Base-by-base conservation (phyloP, 768 basidiomycete species). In the Boletus eberwhitei region DNA sequence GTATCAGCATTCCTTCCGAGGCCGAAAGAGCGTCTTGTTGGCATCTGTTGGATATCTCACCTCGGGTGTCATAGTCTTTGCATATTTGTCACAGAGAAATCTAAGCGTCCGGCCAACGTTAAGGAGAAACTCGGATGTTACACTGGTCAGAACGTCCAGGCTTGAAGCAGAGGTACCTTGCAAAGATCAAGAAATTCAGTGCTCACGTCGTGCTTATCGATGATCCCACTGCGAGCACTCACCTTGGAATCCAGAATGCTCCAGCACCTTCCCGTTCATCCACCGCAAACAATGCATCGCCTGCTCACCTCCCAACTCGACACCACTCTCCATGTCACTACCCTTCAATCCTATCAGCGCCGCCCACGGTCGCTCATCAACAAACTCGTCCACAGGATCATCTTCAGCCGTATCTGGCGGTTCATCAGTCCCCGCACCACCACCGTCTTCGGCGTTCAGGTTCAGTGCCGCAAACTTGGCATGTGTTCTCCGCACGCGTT, bases 181-280 rank as follows among this genome's bases (percentile, higher is more conserved):
- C 8, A 22, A 52, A 45, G n/a, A 29, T 24, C 40, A 41, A 40
- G 36, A 41, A n/a, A 21, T 47, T 67, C 47, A 57, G 52, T 16
- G 6, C 32, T 12, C 44, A 29, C 14, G n/a, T 34, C 31, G 42
- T 26, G 31, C 37, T 31, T 8, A 12, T 37, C 16, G 21, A 39
- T 5, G 34, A 42, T 5, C 37, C 26, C 34, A 21, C 51, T 31
- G 32, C 38, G 21, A 40, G 16, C 53, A 72, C 84, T 53, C 53
- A 88, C 93, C 91, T 78, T 97, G 95, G 64, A 97, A 97, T 2
- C 94, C 94, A 45, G 80, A 78, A 75, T 97, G 95, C 61, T 96
- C 93, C 62, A 97, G 64, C 48, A 96, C 78, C 74, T 90, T 93
- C 50, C 74, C 73, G 22, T 81, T 76, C 79, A 83, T 81, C 90